Percentiles rank a stretch among this genome's conserved stretches.
Conservation (phyloP, 2,329 filamentous ascomycete genomes). For the Trichoderma sp. region DNA sequence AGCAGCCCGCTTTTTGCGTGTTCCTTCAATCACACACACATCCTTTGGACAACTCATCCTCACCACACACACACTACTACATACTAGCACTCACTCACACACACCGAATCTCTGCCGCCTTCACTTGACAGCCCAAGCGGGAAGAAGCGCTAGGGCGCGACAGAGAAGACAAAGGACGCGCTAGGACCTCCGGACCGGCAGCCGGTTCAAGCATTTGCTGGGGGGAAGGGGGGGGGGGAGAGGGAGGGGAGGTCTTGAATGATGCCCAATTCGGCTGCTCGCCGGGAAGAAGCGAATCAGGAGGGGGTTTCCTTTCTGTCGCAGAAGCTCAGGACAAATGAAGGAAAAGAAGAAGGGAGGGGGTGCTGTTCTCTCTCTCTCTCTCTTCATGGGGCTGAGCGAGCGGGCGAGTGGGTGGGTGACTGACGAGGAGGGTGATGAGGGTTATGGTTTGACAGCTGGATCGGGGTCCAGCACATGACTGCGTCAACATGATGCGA, state of each 20-base stretch:
- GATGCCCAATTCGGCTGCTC: constrained; percentile 1
- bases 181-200: constrained; percentile 23
- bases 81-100: not conserved
- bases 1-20: not conserved
- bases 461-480: constrained; percentile 3
- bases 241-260: not conserved
- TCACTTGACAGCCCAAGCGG: constrained; percentile 1
- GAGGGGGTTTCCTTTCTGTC: not conserved
- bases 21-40: not conserved
- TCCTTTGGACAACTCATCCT: not conserved
- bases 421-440: not conserved
- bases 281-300: constrained; percentile 6
- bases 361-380: constrained; percentile 14
- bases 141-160: constrained; percentile 26
- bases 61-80: not conserved
- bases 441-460: constrained; percentile 5
- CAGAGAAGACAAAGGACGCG: not conserved
- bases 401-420: not conserved
- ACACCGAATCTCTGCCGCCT: constrained; percentile 4
- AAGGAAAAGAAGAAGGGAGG: too few relatives aligned
- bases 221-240: not conserved
- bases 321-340: not conserved
- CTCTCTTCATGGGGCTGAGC: not conserved
- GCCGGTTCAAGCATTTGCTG: not conserved
- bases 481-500: constrained; percentile 4